Evolutionary conservation across 2,329 filamentous ascomycete genomes (phyloP).

Genomic region (Nemania abortiva): DNA sequence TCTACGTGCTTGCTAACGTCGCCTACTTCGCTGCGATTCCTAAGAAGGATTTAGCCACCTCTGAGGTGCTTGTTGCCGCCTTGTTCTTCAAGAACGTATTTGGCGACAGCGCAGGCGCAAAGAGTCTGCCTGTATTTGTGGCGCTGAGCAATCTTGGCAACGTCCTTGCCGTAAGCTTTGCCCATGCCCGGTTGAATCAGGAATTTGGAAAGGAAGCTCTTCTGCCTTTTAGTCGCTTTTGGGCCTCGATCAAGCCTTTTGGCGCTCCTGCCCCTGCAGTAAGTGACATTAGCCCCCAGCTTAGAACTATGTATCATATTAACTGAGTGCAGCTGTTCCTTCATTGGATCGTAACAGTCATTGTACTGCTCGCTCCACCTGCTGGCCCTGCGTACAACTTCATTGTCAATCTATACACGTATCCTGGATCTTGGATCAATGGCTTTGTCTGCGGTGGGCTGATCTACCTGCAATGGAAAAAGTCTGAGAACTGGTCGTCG

Average conservation of each 20-base stretch:
- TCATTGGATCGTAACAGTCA: slow-evolving; percentile 74
- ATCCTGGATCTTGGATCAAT: slow-evolving; percentile 67
- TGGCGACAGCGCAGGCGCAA: slow-evolving; percentile 64
- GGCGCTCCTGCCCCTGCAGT: slow-evolving; percentile 71
- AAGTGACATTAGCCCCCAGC: slow-evolving; percentile 40
- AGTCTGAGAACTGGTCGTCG: slow-evolving; percentile 65
- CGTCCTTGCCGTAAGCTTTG: slow-evolving; percentile 70
- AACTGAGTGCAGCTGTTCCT: slow-evolving; percentile 62
- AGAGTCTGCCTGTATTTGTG: slow-evolving; percentile 66
- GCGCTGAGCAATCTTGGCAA: slow-evolving; percentile 72
- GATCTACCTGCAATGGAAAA: slow-evolving; percentile 63
- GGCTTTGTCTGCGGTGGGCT: slow-evolving; percentile 63
- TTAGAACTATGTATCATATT: neutral
- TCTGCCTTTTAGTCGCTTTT: slow-evolving; percentile 73
- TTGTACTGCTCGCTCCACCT: slow-evolving; percentile 75
- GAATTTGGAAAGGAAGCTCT: slow-evolving; percentile 78
- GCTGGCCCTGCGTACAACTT: slow-evolving; percentile 78
- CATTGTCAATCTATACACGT: slow-evolving; percentile 68
- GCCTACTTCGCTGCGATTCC: slow-evolving; percentile 74
- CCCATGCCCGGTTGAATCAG: slow-evolving; percentile 69
- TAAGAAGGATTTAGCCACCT: slow-evolving; percentile 67
- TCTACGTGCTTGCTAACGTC: slow-evolving; percentile 74
- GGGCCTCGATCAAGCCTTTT: slow-evolving; percentile 76
- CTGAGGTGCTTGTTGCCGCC: slow-evolving; percentile 70
- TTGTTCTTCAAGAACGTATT: slow-evolving; percentile 73